Base-by-base conservation (phyloP, 148 eudicot genomes). In the Oxyria digyna region DNA sequence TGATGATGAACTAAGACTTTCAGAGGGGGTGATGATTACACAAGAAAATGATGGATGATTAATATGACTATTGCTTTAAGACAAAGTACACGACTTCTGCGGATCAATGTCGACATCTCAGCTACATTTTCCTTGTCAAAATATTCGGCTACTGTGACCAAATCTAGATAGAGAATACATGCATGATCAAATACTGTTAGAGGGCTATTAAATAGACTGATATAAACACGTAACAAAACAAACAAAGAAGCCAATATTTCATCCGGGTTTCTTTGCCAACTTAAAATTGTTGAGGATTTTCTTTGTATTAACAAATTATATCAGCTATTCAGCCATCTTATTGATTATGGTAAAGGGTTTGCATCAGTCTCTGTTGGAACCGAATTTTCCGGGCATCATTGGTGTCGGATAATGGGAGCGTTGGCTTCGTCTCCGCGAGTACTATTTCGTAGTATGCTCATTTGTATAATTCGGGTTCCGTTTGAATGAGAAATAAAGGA, bases 1-100 rank as follows among this genome's bases (percentile, higher is more conserved):
- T 52, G 59, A 52, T 59, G 33, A 29, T 59, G 38, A 59, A 29
- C 20, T 1, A 59, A 29, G 38, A 15, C 38, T 59, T 59, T 59
- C 5, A 54, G 62, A 24, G 32, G 14, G 37, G 37, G 38, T 27
- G 35, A 59, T 14, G 65, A 59, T 27, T 11, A 24, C 23, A 54
- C 27, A 59, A 27, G 27, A 57, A 59, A 29, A 12, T 26, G 31
- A 55, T 55, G 62, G 6, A 0, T 55, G 62, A 55, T 55, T 24
- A 12, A 8, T 33, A 55, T 1, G 38, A 59, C 65, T 31, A 7
- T 59, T 59, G 65, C 65, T 59, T 31, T 27, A 59, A 21, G 62
- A 54, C 62, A 54, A 54, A 24, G 52, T 24, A 15, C n/a, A n/a
- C 62, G 62, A 54, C 62, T 52, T 52, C 14, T 24, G 62, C 65